Base-by-base conservation (phyloP, 2,329 filamentous ascomycete species). In the Fusarium musae region DNA sequence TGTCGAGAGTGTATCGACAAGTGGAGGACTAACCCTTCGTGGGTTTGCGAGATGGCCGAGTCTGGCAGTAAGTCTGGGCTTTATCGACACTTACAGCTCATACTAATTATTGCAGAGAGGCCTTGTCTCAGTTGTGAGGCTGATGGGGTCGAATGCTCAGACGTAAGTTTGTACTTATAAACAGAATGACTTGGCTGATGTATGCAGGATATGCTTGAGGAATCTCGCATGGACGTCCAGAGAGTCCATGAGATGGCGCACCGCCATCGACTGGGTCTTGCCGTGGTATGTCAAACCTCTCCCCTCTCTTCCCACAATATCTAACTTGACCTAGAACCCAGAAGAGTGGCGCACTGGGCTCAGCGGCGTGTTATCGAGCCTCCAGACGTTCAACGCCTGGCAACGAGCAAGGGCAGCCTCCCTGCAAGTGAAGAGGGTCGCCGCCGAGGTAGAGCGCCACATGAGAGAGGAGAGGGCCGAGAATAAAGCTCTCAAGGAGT, bases 231-330 rank as follows among this genome's bases (percentile, higher is more conserved):
- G 11, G 42, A 44, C 16, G 42, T 44, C 42, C 16, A 44, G 17
- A 44, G 42, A 19, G 16, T 44, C 2, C 23, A 44, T 13, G 42
- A 26, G 7, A 44, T 44, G 42, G 42, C 42, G 16, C 11, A 44
- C 7, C 42, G 42, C 16, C 42, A 44, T 6, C 7, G 42, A 19
- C 16, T 19, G 7, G 23, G 42, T 44, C 42, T 44, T 26, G 11
- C 11, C 0, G 23, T 44, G 3, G 42, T 44, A 13, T 4, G n/a
- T 8, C 6, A 7, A 19, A 26, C 0, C 15, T 12, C 17, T 44
- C 26, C 3, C 23, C 16, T 26, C 23, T 44, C 23, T 17, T 13
- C 4, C 16, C 23, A 44, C 16, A 26, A 2, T 11, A 43, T 19
- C 5, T 26, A 26, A 44, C 0, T 9, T 19, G 2, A 6, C 42